Percentiles rank a stretch among this genome's conserved stretches.
These are phyloP conservation scores for Fraxinus angustifolia DNA, from an alignment of 305 asterid genomes.

Conservation along the genomic window DNA sequence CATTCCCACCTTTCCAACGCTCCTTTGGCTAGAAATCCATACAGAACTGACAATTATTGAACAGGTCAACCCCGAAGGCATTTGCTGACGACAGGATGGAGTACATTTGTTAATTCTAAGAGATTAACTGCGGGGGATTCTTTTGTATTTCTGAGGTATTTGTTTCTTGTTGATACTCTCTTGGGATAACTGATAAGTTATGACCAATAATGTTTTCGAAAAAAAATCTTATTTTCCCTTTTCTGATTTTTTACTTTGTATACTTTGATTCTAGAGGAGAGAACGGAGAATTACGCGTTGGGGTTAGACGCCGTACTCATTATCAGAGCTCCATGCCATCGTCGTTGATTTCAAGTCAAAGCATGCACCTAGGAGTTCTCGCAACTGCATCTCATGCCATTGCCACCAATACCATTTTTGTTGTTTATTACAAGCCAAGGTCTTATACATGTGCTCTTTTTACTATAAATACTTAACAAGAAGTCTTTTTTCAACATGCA, in stretches of 20 bases:
- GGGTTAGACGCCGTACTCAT: slow-evolving; percentile 69
- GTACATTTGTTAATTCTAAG: slow-evolving; percentile 87
- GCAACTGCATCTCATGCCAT: slow-evolving; percentile 97
- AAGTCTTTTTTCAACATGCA: background rate
- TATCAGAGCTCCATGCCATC: slow-evolving; percentile 84
- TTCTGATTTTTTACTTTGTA: background rate
- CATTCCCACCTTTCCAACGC: background rate
- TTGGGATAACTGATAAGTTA: background rate
- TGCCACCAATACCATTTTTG: slow-evolving; percentile 60
- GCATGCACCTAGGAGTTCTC: slow-evolving; percentile 96
- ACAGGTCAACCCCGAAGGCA: slow-evolving; percentile 97
- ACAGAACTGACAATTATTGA: slow-evolving; percentile 1
- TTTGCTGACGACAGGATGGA: slow-evolving; percentile 98
- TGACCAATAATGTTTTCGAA: background rate
- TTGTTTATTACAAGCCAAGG: slow-evolving; percentile 96
- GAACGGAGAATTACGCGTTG: slow-evolving; percentile 78
- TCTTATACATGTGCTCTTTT: slow-evolving; percentile 16
- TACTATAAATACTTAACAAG: slow-evolving; percentile 5
- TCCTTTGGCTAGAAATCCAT: background rate
- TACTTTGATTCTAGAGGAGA: slow-evolving; percentile 52
- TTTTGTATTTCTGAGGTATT: slow-evolving; percentile 83
- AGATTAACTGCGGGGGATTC: slow-evolving; percentile 91
- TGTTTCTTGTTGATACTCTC: background rate
- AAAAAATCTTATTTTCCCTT: background rate
- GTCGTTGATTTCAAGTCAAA: slow-evolving; percentile 92